Base-by-base conservation (phyloP, 2,329 filamentous ascomycete species). In the Arthrobotrys conoides region DNA sequence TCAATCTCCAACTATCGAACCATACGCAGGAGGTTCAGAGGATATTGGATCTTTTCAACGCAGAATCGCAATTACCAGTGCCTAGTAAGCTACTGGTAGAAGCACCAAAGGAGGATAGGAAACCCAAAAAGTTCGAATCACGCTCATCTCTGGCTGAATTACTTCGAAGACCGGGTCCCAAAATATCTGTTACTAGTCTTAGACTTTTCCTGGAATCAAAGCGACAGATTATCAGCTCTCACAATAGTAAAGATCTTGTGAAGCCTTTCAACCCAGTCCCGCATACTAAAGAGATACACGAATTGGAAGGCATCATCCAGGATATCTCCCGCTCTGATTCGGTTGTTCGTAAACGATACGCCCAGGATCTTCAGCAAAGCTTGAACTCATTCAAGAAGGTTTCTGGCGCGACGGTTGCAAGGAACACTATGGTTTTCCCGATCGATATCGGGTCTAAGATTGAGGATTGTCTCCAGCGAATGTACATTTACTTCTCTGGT, bases 21-120 rank as follows among this genome's bases (percentile, higher is more conserved):
- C 86, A 89, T 79, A 75, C 89, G 0, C 69, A 83, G 9, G 51
- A 84, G 27, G 85, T 88, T 0, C 87, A 89, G 66, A 5, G 55
- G 0, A 80, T 87, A 8, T 76, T 88, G 14, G 70, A 84, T 59
- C 69, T 65, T 2, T 82, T 84, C 57, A 81, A 82, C 9, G 79
- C 82, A 1, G 27, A 51, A 16, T 18, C 18, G 6, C 14, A 20
- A 16, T 6, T 10, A 5, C 61, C 61, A 14, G 51, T 22, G 14
- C 66, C 48, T 5, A 36, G 12, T 5, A 16, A 46, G 8, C 0
- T 5, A 18, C 33, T 33, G 12, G 2, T 9, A 8, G 16, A 10
- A 16, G 3, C 46, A 18, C 53, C 14, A 6, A 44, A 41, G 0
- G 30, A 18, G 9, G 8, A 5, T 24, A 41, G n/a, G 6, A 38